These are phyloP conservation scores for Acer yangbiense DNA, from an alignment of 345 rosid species.

Conservation along the genomic window DNA sequence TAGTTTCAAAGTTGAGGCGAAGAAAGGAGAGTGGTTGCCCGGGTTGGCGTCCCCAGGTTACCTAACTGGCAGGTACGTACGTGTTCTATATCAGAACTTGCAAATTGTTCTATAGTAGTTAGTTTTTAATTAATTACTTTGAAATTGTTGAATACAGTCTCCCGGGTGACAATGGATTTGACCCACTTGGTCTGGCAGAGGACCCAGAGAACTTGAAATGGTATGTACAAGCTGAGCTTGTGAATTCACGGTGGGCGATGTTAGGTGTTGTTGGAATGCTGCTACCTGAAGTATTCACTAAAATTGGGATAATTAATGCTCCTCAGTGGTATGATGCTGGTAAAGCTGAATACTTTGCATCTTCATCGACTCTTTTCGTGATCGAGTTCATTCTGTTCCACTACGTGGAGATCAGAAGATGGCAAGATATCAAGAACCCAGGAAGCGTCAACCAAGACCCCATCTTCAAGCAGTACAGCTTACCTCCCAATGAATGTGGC, in stretches of 20 bases:
- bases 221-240: conserved; percentile 93
- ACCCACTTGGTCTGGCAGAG: conserved; percentile 88
- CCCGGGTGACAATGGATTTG: conserved; percentile 97
- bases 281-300: conserved; percentile 88
- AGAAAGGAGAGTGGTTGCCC: conserved; percentile 98
- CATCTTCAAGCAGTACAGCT: conserved; percentile 93
- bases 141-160: conserved; percentile 45
- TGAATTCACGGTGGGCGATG: conserved; percentile 95
- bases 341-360: conserved; percentile 88
- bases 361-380: conserved; percentile 88
- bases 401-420: conserved; percentile 94
- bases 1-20: conserved; percentile 72
- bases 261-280: conserved; percentile 93
- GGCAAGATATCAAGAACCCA: conserved; percentile 99
- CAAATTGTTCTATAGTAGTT: too few species aligned
- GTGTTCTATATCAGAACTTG: too few species aligned
- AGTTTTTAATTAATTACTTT: too few species aligned
- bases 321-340: conserved; percentile 95
- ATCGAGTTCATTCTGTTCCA: conserved; percentile 96
- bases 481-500: conserved; percentile 80
- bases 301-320: conserved; percentile 71
- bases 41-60: conserved; percentile 80
- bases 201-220: conserved; percentile 95
- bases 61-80: conserved; percentile 75
- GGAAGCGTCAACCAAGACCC: conserved; percentile 98